Evolutionary conservation across 2,329 filamentous ascomycete species (phyloP).

Genomic region (Malbranchea zuffiana): DNA sequence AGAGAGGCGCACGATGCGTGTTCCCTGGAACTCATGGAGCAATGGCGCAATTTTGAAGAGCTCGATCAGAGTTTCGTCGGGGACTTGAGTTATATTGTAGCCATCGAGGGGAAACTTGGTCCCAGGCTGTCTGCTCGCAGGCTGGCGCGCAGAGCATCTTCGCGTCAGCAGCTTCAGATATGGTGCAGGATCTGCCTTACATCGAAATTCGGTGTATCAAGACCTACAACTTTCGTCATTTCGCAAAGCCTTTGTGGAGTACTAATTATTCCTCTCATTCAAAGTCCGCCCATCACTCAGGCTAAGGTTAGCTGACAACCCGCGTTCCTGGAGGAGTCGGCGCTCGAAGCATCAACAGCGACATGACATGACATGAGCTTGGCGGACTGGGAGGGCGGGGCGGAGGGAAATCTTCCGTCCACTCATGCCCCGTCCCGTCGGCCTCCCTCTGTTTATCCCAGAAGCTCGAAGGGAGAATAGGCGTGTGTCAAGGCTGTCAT

Average conservation of each 20-base stretch:
- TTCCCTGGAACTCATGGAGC: conserved; percentile 13
- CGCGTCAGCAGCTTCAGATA: conserved; percentile 7
- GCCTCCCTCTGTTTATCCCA: too few species aligned
- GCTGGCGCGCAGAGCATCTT: conserved; percentile 9
- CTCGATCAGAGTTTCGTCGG: conserved; percentile 13
- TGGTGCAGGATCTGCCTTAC: conserved; percentile 9
- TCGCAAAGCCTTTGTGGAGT: conserved; percentile 9
- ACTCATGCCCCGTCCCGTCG: too few species aligned
- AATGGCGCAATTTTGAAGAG: conserved; percentile 14
- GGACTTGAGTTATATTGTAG: conserved; percentile 11
- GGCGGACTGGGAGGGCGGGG: background rate
- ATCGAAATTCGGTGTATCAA: conserved; percentile 9
- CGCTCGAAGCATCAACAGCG: background rate
- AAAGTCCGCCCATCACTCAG: conserved; percentile 1
- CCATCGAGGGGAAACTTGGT: conserved; percentile 13
- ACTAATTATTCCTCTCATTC: conserved; percentile 3
- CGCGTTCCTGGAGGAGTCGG: too few species aligned
- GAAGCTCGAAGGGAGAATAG: too few species aligned
- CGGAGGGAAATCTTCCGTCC: background rate
- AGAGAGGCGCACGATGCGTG: conserved; percentile 15
- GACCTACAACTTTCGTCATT: conserved; percentile 9
- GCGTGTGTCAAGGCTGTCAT: too few species aligned
- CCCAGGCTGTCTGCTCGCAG: conserved; percentile 7
- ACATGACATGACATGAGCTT: background rate
- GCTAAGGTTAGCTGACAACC: too few species aligned